Evolutionary conservation across 2,329 filamentous ascomycete species (phyloP), one percentile per base, ranked within the genome.

Genomic region (Cercospora janseana): DNA sequence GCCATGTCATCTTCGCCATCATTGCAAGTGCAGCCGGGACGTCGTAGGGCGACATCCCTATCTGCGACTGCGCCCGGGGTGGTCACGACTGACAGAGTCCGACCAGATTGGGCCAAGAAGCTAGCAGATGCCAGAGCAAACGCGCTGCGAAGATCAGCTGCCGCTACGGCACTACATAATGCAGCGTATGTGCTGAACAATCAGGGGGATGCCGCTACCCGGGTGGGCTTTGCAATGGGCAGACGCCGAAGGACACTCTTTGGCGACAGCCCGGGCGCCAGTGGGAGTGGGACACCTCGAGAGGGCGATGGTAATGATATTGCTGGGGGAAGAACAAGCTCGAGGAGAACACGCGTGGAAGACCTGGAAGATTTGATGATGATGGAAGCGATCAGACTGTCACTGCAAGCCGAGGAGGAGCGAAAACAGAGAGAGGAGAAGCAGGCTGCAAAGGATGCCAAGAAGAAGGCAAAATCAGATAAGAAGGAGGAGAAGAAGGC

Each of bases 331-430:
- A 69, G 78, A 6, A 67, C 70, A 13, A 79, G 76, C 59, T 79
- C 79, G 27, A 72, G 83, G 52, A 73, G 81, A 54, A 79, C 70
- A 49, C 79, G 88, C 23, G 82, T 94, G 65, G 88, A 94, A 16
- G 91, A 97, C 60, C 78, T 97, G 0, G 93, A 98, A 67, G 92
- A 95, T 41, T 87, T 98, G 75, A 98, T 98, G 93, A 90, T 97
- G 76, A 89, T 93, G 78, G 93, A 98, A 68, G 93, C 93, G 0
- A 94, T 98, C 40, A 79, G 93, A 29, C 70, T 95, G 23, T 95
- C 90, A 40, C 75, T 98, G n/a, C 90, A 87, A 0, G 85, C 88
- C 1, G 93, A 98, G 67, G 92, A 97, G 63, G 92, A 97, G 32
- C 81, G 92, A n/a, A 87, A 89, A 60, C 85, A 81, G 38, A 93